Percentiles rank a stretch among this genome's conserved stretches.
These are phyloP conservation scores for Tolypocladium ophioglossoides DNA, from an alignment of 2,329 filamentous ascomycete species.

Conservation along the genomic window DNA sequence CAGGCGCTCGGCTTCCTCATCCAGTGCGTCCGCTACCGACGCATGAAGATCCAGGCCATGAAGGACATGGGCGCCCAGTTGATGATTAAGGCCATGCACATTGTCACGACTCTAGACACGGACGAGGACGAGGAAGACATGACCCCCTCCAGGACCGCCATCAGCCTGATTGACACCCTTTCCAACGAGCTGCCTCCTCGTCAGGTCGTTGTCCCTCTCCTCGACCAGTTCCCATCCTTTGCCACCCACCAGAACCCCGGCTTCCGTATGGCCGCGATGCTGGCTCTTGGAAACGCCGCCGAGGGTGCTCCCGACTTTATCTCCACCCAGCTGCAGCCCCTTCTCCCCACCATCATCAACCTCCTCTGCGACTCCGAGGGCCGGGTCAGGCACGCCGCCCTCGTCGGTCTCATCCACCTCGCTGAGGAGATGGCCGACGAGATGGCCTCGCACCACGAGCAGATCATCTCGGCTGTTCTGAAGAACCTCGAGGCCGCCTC, in stretches of 20 bases:
- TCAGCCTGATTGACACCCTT: slow-evolving; percentile 81
- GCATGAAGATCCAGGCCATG: slow-evolving; percentile 89
- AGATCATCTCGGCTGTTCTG: slow-evolving; percentile 73
- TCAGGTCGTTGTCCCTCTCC: slow-evolving; percentile 85
- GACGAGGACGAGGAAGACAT: slow-evolving; percentile 65
- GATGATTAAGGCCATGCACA: slow-evolving; percentile 78
- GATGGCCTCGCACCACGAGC: slow-evolving; percentile 73
- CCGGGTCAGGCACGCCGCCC: slow-evolving; percentile 74
- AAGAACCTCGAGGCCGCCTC: slow-evolving; percentile 81
- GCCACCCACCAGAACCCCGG: slow-evolving; percentile 64
- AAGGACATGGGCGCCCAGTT: slow-evolving; percentile 74
- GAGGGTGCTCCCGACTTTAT: slow-evolving; percentile 97
- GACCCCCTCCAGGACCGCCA: slow-evolving; percentile 73
- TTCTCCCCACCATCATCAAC: slow-evolving; percentile 75
- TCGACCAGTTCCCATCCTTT: slow-evolving; percentile 77
- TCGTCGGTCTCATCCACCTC: slow-evolving; percentile 79
- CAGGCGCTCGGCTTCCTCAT: slow-evolving; percentile 92
- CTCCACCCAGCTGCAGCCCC: slow-evolving; percentile 76
- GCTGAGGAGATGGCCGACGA: slow-evolving; percentile 92
- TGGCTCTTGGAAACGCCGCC: slow-evolving; percentile 86
- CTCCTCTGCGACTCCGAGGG: slow-evolving; percentile 77
- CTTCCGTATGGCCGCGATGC: slow-evolving; percentile 79
- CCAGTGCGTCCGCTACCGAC: slow-evolving; percentile 83
- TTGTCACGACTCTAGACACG: slow-evolving; percentile 79
- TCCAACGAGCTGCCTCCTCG: slow-evolving; percentile 81